Conservation (phyloP, 1,139 yeast genomes). For the Candida sojae region DNA sequence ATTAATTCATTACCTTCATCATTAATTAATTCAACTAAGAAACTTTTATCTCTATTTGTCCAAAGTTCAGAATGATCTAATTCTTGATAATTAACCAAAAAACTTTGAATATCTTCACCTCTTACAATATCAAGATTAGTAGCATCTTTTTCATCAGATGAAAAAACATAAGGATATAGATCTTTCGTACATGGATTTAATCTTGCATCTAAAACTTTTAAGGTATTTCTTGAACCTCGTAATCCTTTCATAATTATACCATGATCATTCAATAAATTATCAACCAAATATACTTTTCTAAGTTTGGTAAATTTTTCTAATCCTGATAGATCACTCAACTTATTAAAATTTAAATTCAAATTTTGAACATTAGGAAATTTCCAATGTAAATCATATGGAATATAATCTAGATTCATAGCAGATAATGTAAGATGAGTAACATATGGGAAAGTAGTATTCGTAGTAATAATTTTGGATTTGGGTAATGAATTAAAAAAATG, state of each 20-base stretch:
- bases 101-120: constrained; percentile 48
- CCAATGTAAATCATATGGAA: constrained; percentile 38
- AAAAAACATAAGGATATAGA: constrained; percentile 56
- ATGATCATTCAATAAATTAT: constrained; percentile 43
- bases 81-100: constrained; percentile 42
- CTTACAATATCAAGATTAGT: constrained; percentile 40
- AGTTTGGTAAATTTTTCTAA: constrained; percentile 34
- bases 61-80: constrained; percentile 35
- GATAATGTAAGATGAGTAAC: constrained; percentile 42
- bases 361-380: constrained; percentile 50
- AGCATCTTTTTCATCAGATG: constrained; percentile 41
- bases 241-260: constrained; percentile 36
- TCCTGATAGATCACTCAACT: constrained; percentile 29
- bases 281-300: constrained; percentile 43
- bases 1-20: constrained; percentile 19
- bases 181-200: constrained; percentile 51
- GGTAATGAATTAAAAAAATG: constrained; percentile 3
- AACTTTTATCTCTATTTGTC: constrained; percentile 35
- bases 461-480: constrained; percentile 2
- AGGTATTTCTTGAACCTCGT: constrained; percentile 28
- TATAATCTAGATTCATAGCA: constrained; percentile 40
- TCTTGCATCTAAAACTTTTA: constrained; percentile 49
- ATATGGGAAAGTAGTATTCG: constrained; percentile 30
- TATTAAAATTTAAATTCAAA: constrained; percentile 54
- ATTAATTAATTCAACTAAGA: constrained; percentile 16